Conservation (phyloP, 495 filamentous ascomycete genomes). For the Cercophora scortea region DNA sequence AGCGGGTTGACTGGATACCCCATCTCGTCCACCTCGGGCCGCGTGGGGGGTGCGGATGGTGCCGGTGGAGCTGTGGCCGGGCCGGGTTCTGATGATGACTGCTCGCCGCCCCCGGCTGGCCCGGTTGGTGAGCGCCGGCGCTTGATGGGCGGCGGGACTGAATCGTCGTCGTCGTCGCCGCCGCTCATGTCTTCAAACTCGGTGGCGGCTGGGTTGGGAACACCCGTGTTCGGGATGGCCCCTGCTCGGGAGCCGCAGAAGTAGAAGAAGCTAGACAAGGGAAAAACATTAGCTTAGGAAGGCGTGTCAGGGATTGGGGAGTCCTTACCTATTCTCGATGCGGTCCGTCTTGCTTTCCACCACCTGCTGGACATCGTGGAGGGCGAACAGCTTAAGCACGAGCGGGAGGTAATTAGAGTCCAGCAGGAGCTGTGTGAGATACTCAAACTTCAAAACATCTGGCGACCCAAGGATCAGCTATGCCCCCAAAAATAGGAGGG, state of each 20-base stretch:
- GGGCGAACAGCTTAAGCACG: constrained; percentile 83
- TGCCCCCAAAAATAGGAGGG: neutral
- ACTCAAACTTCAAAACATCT: constrained; percentile 96
- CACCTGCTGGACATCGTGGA: constrained; percentile 82
- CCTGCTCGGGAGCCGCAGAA: constrained; percentile 60
- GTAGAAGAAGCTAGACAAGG: constrained; percentile 65
- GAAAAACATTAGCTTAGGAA: neutral
- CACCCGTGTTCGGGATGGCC: constrained; percentile 12
- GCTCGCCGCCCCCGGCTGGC: neutral
- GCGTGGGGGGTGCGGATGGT: constrained; percentile 20
- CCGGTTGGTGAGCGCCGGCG: constrained; percentile 39
- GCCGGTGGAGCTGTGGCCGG: neutral
- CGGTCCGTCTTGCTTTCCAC: constrained; percentile 81
- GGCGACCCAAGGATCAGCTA: neutral
- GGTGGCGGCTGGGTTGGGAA: constrained; percentile 17
- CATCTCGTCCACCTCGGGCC: constrained; percentile 82
- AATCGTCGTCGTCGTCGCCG: constrained; percentile 31
- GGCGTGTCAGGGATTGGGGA: neutral
- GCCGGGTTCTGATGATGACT: neutral
- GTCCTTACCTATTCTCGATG: constrained; percentile 64
- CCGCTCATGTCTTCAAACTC: constrained; percentile 16
- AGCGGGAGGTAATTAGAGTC: constrained; percentile 92
- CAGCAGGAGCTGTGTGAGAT: constrained; percentile 83
- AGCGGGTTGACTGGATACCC: constrained; percentile 59
- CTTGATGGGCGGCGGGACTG: constrained; percentile 74